Percentiles rank a stretch among this genome's conserved stretches.
Conservation (phyloP, 805 yeast species). For the Saturnispora halmiae region DNA sequence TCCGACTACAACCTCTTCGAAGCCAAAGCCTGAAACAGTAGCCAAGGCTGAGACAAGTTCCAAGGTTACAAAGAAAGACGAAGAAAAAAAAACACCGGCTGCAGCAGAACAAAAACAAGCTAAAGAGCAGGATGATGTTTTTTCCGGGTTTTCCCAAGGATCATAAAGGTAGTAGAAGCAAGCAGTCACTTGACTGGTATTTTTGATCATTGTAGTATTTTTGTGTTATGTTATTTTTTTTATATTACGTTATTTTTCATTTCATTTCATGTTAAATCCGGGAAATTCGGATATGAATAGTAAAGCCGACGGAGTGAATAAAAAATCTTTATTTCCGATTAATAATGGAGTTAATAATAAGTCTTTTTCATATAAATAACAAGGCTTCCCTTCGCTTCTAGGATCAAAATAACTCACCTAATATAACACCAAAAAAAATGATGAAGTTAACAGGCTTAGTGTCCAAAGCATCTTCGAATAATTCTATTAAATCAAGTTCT, state of each 20-base stretch:
- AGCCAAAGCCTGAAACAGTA: constrained; percentile 2
- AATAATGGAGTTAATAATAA: background rate
- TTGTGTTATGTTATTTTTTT: constrained; percentile 1
- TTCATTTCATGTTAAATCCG: background rate
- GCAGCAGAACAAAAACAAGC: no score
- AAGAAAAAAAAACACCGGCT: constrained; percentile 8
- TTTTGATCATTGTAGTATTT: background rate
- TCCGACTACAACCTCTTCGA: no score
- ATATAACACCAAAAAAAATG: background rate
- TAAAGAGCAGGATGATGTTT: constrained; percentile 24
- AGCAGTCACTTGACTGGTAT: background rate
- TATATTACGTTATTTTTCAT: background rate
- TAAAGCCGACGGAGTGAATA: background rate
- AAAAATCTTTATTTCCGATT: constrained; percentile 5
- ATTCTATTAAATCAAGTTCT: constrained; percentile 1
- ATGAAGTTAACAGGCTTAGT: constrained; percentile 3
- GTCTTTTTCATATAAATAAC: no score
- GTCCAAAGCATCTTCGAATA: constrained; percentile 3
- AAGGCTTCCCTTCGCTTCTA: background rate
- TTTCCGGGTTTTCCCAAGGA: constrained; percentile 40
- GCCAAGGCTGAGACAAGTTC: constrained; percentile 12
- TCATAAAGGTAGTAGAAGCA: no score
- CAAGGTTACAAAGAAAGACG: constrained; percentile 13
- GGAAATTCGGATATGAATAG: background rate
- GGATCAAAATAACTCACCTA: background rate